Evolutionary conservation across 2,329 filamentous ascomycete genomes (phyloP), one percentile per base, ranked within the genome.

Genomic region (Periconia sp.): DNA sequence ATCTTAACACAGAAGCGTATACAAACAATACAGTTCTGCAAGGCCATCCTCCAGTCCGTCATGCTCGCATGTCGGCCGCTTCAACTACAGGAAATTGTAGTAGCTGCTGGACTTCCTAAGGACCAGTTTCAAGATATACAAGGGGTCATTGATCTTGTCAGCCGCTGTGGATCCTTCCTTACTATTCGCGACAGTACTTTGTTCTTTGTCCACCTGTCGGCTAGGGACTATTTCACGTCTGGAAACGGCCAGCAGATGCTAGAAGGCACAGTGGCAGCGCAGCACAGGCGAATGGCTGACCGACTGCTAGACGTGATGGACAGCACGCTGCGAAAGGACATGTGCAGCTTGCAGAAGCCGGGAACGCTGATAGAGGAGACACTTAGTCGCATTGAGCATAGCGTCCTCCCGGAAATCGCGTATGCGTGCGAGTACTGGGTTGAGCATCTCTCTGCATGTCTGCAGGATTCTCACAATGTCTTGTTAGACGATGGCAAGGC

Each of bases 161-260:
- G 23, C 7, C 41, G 17, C 11, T 52, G 49, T 17, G 69, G 70
- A 16, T 77, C 69, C 4, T 74, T 77, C 35, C 53, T 77, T 0
- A 71, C 61, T 4, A 13, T 73, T 19, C 60, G 55, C n/a, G 40
- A 70, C 0, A 43, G 26, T 1, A 46, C 21, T 0, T 31, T 76
- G 5, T 67, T 57, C 31, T 67, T 74, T 39, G 59, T 76, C 1
- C 71, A 77, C 40, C 68, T 72, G 40, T 76, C 73, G 2, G 74
- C 71, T 0, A 73, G 73, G 47, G 73, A 77, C n/a, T 74, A 31
- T 32, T 37, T 63, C 46, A 40, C 36, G 18, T n/a, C 24, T 37
- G 40, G 36, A 17, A 37, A 37, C 22, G 32, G 40, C 19, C 13
- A 25, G 36, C 40, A 44, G 40, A 26, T 48, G 17, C 41, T 48